Base-by-base conservation (phyloP, 2,329 filamentous ascomycete genomes). In the Curvularia lunata region DNA sequence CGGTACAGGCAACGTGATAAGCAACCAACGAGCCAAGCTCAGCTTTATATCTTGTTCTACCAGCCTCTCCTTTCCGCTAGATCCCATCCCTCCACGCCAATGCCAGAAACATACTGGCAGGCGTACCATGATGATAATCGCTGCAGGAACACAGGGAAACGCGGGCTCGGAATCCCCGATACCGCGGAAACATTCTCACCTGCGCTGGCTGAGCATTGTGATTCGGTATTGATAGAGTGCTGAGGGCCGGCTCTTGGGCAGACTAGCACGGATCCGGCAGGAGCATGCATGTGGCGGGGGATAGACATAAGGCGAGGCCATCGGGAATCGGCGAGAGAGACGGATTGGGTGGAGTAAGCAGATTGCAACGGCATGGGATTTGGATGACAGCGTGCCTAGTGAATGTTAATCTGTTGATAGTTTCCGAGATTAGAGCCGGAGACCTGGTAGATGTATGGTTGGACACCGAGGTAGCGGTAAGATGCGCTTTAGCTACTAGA, bases 221-320 rank as follows among this genome's bases (percentile, higher is more conserved):
- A 57, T 57, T 54, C 45, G 54, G 18, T 43, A 50, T 25, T 25
- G 50, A 57, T 54, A 54, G 48, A 54, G 54, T 37, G 40, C 13
- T 19, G 30, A 16, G 21, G 52, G 28, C 43, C 25, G 13, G 43
- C 30, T 37, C 28, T 23, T 37, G 23, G 37, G 25, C 25, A 3
- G 41, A 23, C 54, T 57, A 54, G 4, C 37, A 53, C 54, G n/a
- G 2, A 43, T 42, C 27, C 21, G 54, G 54, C 42, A 57, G 50
- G 54, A 56, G 54, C 23, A 32, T 45, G 34, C 46, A 32, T 38
- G 27, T n/a, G 32, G 47, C 28, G 7, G n/a, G 30, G 47, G 53
- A 51, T 55, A 18, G 45, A 48, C 48, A 48, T 28, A 27, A 19
- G 48, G 42, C 30, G 37, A 48, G 28, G 18, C 38, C 38, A 45